These are phyloP conservation scores for Euptelea pleiosperma DNA, from an alignment of 164 flowering plant genomes.

Conservation along the genomic window DNA sequence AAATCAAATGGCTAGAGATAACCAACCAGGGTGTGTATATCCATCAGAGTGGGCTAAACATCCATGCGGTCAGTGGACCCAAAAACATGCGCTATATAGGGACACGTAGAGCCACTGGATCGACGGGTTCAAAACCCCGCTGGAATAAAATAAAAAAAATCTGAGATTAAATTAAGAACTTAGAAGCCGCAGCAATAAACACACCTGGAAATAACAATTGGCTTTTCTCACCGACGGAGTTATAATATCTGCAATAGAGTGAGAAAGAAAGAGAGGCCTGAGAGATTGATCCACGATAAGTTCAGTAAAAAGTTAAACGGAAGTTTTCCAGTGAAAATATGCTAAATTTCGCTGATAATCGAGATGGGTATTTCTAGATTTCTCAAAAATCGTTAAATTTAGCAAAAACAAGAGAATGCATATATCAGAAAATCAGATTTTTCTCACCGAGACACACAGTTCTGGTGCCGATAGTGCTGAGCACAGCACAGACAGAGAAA, in stretches of 20 bases:
- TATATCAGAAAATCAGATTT: not conserved
- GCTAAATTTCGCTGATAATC: slow-evolving; percentile 10
- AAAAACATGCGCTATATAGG: no score
- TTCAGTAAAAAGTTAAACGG: not conserved
- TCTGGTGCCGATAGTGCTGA: slow-evolving; percentile 20
- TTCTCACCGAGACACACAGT: slow-evolving; percentile 25
- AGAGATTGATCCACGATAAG: no score
- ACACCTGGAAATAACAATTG: slow-evolving; percentile 15
- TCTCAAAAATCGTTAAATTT: not conserved
- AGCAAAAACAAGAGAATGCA: not conserved
- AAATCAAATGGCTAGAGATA: no score
- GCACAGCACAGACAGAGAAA: slow-evolving; percentile 30
- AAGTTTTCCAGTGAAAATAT: not conserved
- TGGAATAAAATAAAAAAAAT: not conserved
- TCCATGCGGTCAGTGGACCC: no score
- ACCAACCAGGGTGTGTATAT: no score
- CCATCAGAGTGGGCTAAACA: no score
- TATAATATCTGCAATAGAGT: slow-evolving; percentile 8
- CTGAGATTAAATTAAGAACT: not conserved
- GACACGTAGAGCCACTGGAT: no score
- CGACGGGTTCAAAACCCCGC: no score
- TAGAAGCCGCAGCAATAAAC: not conserved
- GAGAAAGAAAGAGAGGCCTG: not conserved
- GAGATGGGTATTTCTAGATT: slow-evolving; percentile 13
- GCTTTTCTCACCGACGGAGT: slow-evolving; percentile 4